Conservation (phyloP, 345 rosid genomes). For the Hirschfeldia incana region DNA sequence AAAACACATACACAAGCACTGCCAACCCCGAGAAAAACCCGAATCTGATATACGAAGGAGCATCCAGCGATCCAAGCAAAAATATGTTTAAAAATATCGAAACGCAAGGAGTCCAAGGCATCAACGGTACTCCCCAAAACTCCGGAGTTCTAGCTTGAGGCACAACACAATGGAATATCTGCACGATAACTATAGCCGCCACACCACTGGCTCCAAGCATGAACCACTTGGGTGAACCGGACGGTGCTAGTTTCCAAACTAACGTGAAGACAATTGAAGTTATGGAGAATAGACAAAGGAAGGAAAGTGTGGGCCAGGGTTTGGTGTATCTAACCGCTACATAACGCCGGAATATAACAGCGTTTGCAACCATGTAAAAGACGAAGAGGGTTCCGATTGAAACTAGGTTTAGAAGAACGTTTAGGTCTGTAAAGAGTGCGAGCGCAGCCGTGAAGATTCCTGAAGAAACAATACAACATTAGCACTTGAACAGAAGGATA, state of each 20-base stretch:
- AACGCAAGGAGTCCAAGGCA: slow-evolving; percentile 86
- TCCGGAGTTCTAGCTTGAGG: slow-evolving; percentile 73
- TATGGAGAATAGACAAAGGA: slow-evolving; percentile 57
- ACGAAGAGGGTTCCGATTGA: slow-evolving; percentile 92
- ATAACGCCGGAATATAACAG: slow-evolving; percentile 74
- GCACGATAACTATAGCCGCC: slow-evolving; percentile 49
- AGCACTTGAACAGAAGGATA: slow-evolving; percentile 5
- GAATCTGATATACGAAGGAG: slow-evolving; percentile 70
- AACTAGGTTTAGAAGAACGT: slow-evolving; percentile 68
- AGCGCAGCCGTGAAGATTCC: slow-evolving; percentile 83
- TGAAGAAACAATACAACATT: slow-evolving; percentile 30
- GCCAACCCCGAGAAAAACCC: slow-evolving; percentile 67
- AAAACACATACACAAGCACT: slow-evolving; percentile 63
- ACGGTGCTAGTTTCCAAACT: slow-evolving; percentile 56
- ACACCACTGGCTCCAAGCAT: slow-evolving; percentile 49
- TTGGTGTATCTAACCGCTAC: slow-evolving; percentile 56
- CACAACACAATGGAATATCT: slow-evolving; percentile 57
- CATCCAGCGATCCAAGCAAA: slow-evolving; percentile 69
- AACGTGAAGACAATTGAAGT: slow-evolving; percentile 66
- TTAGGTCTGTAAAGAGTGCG: slow-evolving; percentile 72
- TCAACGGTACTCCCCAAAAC: slow-evolving; percentile 87
- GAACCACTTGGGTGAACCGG: slow-evolving; percentile 49
- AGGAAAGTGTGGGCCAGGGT: slow-evolving; percentile 75
- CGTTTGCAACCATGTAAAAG: slow-evolving; percentile 92
- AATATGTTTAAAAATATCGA: slow-evolving; percentile 83